Evolutionary conservation across 2,329 filamentous ascomycete genomes (phyloP), one percentile per base, ranked within the genome.

Genomic region (Parastagonospora avenae): DNA sequence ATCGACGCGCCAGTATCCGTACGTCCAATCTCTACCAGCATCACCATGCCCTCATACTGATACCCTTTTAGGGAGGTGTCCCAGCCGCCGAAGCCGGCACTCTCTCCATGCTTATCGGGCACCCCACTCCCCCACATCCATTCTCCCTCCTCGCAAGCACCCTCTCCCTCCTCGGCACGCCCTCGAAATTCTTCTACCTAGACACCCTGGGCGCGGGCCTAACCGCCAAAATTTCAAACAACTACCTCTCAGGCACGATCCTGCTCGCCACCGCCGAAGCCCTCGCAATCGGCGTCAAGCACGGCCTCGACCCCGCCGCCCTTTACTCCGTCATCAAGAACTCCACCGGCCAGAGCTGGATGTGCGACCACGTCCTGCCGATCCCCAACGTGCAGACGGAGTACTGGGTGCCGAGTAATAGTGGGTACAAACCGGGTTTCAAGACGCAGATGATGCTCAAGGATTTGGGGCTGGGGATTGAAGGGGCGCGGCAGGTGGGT

Each of bases 391-490:
- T 71, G 6, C 48, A 62, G 36, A 57, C 46, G 0, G 61, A 66
- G n/a, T 56, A 57, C 9, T 68, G 63, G 65, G 66, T 70, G 8
- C 68, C 68, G 33, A 70, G 66, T 46, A 64, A 64, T n/a, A 69
- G 55, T 33, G 68, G 67, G 9, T 71, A 72, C 47, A 64, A 54
- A 37, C 66, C 67, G 1, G 68, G 68, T 1, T 70, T 70, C 45
- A 70, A 68, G 51, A 68, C 67, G 41, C 66, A 70, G 52, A 72
- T 72, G 67, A 68, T 72, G 67, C 46, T 69, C 1, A 72, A 72
- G 42, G 68, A 72, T 50, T 16, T 72, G 31, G 64, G 64, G 1
- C 42, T 72, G 30, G 67, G 65, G 1, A 63, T 71, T 28, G 62
- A 70, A 38, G 52, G 55, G 11, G 67, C 58, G 32, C 64, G 58